Evolutionary conservation across 108 stramenopile genomes (phyloP).

Genomic region (Nitzschia inconspicua): DNA sequence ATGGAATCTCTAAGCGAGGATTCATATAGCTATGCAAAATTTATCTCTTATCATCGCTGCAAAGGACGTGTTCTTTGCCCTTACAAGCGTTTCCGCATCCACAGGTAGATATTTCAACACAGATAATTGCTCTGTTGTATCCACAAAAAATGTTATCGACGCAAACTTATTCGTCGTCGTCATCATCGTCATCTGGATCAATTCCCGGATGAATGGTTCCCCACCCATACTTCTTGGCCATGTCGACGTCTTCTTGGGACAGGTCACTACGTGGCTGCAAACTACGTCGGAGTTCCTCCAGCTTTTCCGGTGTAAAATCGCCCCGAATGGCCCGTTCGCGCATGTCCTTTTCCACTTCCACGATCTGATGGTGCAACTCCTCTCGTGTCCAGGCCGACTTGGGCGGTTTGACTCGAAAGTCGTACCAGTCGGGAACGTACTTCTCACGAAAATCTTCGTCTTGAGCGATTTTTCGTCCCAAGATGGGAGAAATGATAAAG

Average conservation of each 20-base stretch:
- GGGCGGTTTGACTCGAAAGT: conserved; percentile 71
- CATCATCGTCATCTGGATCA: conserved; percentile 54
- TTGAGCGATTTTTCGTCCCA: conserved; percentile 76
- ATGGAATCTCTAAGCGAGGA: too few species aligned
- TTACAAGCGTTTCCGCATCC: too few species aligned
- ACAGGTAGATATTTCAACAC: too few species aligned
- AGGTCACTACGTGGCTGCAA: conserved; percentile 34
- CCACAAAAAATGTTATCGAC: too few species aligned
- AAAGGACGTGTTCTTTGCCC: too few species aligned
- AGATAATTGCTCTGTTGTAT: too few species aligned
- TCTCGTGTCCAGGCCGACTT: conserved; percentile 67
- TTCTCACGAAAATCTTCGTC: conserved; percentile 73
- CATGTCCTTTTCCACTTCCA: conserved; percentile 47
- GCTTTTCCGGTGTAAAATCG: conserved; percentile 77
- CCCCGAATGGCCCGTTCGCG: conserved; percentile 68
- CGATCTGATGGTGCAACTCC: conserved; percentile 73
- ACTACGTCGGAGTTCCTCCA: conserved; percentile 56
- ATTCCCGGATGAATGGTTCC: conserved; percentile 72
- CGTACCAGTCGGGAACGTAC: conserved; percentile 79
- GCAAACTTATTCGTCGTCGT: conserved; percentile 31
- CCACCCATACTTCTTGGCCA: conserved; percentile 61
- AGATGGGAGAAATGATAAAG: conserved; percentile 65
- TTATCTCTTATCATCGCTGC: too few species aligned
- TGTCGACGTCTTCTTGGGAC: conserved; percentile 22
- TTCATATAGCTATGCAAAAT: too few species aligned